Base-by-base conservation (phyloP, 2,329 filamentous ascomycete species). In the Clarireedia paspali region DNA sequence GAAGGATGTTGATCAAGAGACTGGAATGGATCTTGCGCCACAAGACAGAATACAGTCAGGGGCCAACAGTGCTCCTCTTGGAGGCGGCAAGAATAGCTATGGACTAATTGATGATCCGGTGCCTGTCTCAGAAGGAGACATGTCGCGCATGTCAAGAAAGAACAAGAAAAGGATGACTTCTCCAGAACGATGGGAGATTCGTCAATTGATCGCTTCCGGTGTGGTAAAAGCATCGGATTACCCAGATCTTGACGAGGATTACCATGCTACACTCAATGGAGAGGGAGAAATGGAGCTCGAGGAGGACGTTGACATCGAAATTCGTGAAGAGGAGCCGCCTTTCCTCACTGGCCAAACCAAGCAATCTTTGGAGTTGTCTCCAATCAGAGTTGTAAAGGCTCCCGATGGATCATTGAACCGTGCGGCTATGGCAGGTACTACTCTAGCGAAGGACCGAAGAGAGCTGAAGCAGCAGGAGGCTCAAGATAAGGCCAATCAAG, bases 391-490 rank as follows among this genome's bases (percentile, higher is more conserved):
- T 23, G 89, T 99, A 64, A 97, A 97, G 72, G 94, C 94, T 1
- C 95, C 94, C 0, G 94, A 99, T 71, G 94, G 94, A n/a, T 97
- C 92, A 4, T 85, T 99, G 72, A 99, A 99, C 69, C 82, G 94
- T 66, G 90, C 95, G 48, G 95, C 95, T 15, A 96, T 97, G 88
- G 86, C 91, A 7, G 92, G 94, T 46, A 91, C 92, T 15, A 81
- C 85, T 4, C 73, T 99, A 14, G 89, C 92, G 4, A 95, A 94
- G 69, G 94, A 99, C 68, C 80, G 94, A 52, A 85, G 90, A 68
- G 94, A 99, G 58, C 66, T 96, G 63, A 84, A 89, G 59, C 89
- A 96, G 66, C 88, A 95, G 68, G 92, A 99, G 72, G 84, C 83
- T 0, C 88, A 95, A 58, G 90, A 88, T 72, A 75, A 88, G 73